Evolutionary conservation across 371 early-diverging fungal genomes (phyloP), one percentile per base, ranked within the genome.

Genomic region (Lichtheimia ramosa): DNA sequence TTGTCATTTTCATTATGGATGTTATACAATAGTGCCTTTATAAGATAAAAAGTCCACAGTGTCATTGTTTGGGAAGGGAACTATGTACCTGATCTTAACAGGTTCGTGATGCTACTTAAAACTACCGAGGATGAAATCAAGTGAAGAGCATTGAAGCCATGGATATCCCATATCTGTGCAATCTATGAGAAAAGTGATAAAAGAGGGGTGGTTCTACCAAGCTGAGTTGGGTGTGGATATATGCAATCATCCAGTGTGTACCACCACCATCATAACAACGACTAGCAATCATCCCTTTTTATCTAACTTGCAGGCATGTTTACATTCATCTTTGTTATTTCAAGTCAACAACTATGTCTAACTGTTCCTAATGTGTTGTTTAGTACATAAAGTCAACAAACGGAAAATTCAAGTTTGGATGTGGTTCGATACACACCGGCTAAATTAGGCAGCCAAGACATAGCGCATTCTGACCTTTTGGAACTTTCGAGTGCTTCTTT

Each of bases 401-500:
- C 16, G 21, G 46, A 16, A 46, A 46, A n/a, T n/a, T n/a, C n/a
- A n/a, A 21, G 16, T n/a, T n/a, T 1, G 10, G 7, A 14, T n/a
- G 46, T 18, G 46, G 46, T n/a, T 18, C n/a, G n/a, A 46, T 46
- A 6, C 1, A 5, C n/a, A 46, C 46, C 7, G 21, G 10, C 46
- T 46, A 18, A 46, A 46, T 46, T 18, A 46, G 34, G 34, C 34
- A 18, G 46, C n/a, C 46, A 46, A 46, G 21, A 46, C 16, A 46
- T n/a, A n/a, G 46, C 46, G 46, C 46, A 16, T 46, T 21, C 46
- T 46, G 21, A 46, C 34, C 34, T 46, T 46, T 46, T 46, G 18
- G 46, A 46, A 46, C 46, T 46, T 46, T 46, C 46, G 46, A 46
- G n/a, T 46, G 21, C 46, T 46, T 46, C 46, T 46, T 46, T 46